Evolutionary conservation across 1,284 basidiomycete genomes (phyloP), one percentile per base, ranked within the genome.

Genomic region (Phylloboletellus chloephorus): DNA sequence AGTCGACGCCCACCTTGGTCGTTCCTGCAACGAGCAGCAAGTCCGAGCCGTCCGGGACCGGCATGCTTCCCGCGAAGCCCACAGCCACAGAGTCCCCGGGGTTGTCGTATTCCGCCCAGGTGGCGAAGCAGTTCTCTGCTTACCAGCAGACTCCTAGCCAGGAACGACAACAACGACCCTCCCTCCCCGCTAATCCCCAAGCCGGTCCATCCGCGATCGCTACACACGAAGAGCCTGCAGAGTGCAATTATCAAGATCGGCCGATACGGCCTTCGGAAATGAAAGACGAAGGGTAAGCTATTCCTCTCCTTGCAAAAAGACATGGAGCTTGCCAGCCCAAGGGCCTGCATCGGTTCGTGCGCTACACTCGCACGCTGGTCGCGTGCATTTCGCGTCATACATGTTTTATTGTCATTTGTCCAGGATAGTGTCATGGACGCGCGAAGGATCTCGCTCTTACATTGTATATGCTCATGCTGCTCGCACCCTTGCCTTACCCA

Each of bases 261-360:
- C 71, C 69, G 28, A 66, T 68, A 34, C 75, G 84, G 52, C 88
- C 88, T 3, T 86, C 83, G 39, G 89, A 93, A 62, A 90, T 90
- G 88, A 88, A 88, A 53, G 90, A 92, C 61, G 85, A 88, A 79
- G 89, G 89, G 90, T 91, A 77, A 87, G 88, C 76, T 34, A 58
- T 56, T 48, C 52, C 47, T 56, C 48, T 38, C 26, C 50, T 53
- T 49, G 37, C 39, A 32, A 51, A 36, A 13, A 29, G 46, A 44
- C 42, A 45, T 21, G 36, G 50, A 49, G 39, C 49, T 43, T 41
- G 51, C 47, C 44, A 41, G 43, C 43, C 37, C 42, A 31, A 46
- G 41, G 31, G 31, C 39, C 39, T 30, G 33, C 24, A 31, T 37
- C 26, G 39, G 37, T 40, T 46, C 31, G 30, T 46, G 29, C 44